These are phyloP conservation scores for Emydomyces testavorans DNA, from an alignment of 2,329 filamentous ascomycete genomes.

Conservation along the genomic window DNA sequence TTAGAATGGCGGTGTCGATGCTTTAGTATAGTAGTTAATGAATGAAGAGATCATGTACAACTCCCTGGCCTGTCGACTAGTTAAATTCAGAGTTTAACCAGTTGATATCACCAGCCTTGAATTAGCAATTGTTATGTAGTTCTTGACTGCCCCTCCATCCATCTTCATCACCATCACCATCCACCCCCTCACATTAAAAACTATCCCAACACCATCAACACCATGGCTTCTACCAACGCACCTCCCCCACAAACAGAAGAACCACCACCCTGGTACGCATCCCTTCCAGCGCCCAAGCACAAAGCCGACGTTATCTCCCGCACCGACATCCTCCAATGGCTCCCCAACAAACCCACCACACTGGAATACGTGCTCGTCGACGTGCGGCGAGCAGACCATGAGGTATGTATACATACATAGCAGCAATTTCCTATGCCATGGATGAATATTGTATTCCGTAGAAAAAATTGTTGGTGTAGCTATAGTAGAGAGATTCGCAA, in stretches of 20 bases:
- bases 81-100: no score
- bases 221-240: background rate
- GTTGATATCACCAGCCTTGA: no score
- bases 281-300: conserved; percentile 29
- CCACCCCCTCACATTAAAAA: background rate
- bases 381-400: conserved; percentile 37
- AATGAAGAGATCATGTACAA: no score
- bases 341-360: conserved; percentile 24
- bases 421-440: no score
- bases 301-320: conserved; percentile 7
- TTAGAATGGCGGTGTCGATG: no score
- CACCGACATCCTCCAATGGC: conserved; percentile 17
- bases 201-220: background rate
- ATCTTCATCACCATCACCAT: background rate
- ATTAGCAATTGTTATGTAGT: no score
- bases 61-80: no score
- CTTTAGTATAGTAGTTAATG: no score
- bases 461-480: background rate
- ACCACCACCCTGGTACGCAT: conserved; percentile 31
- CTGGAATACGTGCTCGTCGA: conserved; percentile 37
- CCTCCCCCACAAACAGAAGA: conserved; percentile 9
- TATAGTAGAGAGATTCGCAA: background rate
- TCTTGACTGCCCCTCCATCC: no score
- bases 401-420: conserved; percentile 25
- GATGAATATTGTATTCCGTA: background rate